Percentiles rank a stretch among this genome's conserved stretches.
Conservation (phyloP, 1,284 basidiomycete genomes). For the Cryptococcus amylolentus region DNA sequence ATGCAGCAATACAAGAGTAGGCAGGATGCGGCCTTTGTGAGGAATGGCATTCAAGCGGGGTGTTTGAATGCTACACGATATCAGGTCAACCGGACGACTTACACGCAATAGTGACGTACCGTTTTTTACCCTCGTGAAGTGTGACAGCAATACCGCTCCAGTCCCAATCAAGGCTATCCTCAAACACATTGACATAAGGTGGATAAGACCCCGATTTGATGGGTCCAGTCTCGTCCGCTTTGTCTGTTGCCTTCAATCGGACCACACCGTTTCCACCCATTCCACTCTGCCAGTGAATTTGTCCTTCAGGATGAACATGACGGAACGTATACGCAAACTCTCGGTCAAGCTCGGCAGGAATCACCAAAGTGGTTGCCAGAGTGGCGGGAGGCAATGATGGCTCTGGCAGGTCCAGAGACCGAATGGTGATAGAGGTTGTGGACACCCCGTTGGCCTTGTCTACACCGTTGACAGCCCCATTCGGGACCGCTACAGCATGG, state of each 20-base stretch:
- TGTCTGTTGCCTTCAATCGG: constrained; percentile 8
- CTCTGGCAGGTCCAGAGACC: not conserved
- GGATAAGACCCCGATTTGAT: not conserved
- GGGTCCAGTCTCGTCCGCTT: not conserved
- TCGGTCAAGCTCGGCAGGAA: not conserved
- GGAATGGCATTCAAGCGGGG: constrained; percentile 4
- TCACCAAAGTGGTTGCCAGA: not conserved
- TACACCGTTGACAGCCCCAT: too few relatives aligned
- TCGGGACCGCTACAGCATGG: too few relatives aligned
- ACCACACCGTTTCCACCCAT: constrained; percentile 27
- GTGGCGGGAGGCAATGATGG: not conserved
- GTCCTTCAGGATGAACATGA: constrained; percentile 14
- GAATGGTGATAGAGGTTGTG: too few relatives aligned
- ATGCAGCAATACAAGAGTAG: constrained; percentile 5
- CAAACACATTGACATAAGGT: not conserved
- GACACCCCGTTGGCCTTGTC: too few relatives aligned
- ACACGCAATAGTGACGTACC: constrained; percentile 2
- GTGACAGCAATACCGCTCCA: constrained; percentile 13
- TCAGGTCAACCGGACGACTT: not conserved
- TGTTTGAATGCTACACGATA: not conserved
- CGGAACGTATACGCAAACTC: constrained; percentile 28
- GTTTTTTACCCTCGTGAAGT: not conserved
- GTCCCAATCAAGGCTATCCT: not conserved
- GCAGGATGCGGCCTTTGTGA: not conserved
- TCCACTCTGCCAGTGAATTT: constrained; percentile 27